A percentile compares a stretch with the other conserved stretches of the same genome.
phyloP scores from a whole-genome alignment of 441 rosid genomes.

The Bocquillonia castaneifolia region DNA sequence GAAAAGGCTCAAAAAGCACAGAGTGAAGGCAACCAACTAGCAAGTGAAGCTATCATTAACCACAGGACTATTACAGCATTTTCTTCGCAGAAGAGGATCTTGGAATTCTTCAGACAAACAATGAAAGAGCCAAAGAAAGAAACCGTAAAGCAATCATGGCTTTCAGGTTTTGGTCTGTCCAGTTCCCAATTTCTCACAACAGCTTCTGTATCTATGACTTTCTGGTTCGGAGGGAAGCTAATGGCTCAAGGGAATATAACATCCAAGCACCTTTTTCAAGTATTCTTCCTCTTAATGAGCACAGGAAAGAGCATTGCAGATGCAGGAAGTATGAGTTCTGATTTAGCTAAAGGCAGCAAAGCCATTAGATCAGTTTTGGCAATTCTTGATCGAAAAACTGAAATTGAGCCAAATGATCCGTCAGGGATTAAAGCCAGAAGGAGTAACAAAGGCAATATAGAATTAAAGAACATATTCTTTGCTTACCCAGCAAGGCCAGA shows the following conservation, averaged over 20 bases:
- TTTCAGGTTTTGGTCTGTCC: conserved; percentile 41
- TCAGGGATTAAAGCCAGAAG: conserved; percentile 18
- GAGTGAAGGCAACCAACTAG: conserved; percentile 54
- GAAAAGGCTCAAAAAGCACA: conserved; percentile 47
- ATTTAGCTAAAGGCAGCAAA: conserved; percentile 37
- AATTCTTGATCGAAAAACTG: conserved; percentile 34
- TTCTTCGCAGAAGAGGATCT: conserved; percentile 55
- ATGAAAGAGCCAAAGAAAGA: conserved; percentile 43
- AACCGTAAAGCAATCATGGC: conserved; percentile 40
- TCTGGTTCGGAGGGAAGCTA: conserved; percentile 46
- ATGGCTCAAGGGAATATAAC: conserved; percentile 29
- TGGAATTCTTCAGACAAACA: conserved; percentile 38
- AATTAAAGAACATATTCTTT: conserved; percentile 35
- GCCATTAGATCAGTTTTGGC: conserved; percentile 35
- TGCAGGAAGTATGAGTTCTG: conserved; percentile 54
- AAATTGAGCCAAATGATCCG: conserved; percentile 37
- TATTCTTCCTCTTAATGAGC: conserved; percentile 43
- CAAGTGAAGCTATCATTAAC: conserved; percentile 57
- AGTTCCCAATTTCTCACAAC: conserved; percentile 43
- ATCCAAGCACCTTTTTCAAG: conserved; percentile 37
- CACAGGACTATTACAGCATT: conserved; percentile 64
- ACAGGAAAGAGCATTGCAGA: conserved; percentile 44
- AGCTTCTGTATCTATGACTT: conserved; percentile 35
- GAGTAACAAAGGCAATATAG: conserved; percentile 31
- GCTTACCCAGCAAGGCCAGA: conserved; percentile 47